phyloP scores from a whole-genome alignment of 2,329 filamentous ascomycete genomes.

The Verticillium nubilum region DNA sequence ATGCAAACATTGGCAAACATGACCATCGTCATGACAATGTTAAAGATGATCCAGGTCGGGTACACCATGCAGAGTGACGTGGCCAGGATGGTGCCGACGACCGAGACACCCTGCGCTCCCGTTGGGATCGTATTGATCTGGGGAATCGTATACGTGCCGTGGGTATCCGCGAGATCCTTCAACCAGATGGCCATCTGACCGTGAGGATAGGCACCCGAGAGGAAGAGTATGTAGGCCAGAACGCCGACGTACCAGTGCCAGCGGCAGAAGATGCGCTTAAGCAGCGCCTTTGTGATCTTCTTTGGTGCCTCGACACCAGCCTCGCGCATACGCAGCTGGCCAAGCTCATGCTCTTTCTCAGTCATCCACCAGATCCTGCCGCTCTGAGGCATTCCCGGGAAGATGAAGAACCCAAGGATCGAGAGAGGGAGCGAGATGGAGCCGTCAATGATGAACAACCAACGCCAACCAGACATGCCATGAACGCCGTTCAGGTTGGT shows the following conservation, averaged over 20 bases:
- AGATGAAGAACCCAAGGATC: conserved; percentile 41
- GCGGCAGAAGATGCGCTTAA: conserved; percentile 16
- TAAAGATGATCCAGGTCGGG: conserved; percentile 23
- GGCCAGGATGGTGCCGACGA: conserved; percentile 17
- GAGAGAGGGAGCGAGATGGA: conserved; percentile 48
- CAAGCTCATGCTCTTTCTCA: conserved; percentile 22
- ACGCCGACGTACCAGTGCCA: conserved; percentile 20
- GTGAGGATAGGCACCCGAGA: conserved; percentile 10
- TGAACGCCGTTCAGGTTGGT: conserved; percentile 39
- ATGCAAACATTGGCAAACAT: conserved; percentile 14
- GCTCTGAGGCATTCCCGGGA: conserved; percentile 31
- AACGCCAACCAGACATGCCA: conserved; percentile 44
- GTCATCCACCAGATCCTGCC: conserved; percentile 28
- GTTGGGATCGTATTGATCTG: conserved; percentile 17
- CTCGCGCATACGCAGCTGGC: conserved; percentile 21
- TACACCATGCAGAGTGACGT: conserved; percentile 26
- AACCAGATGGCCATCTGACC: conserved; percentile 15
- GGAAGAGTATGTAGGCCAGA: conserved; percentile 15
- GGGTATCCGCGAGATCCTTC: conserved; percentile 10
- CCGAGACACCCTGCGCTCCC: conserved; percentile 19
- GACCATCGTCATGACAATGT: conserved; percentile 14
- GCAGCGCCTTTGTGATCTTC: conserved; percentile 16
- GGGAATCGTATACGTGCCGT: conserved; percentile 13
- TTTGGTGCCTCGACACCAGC: conserved; percentile 12
- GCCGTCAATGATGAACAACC: conserved; percentile 51